Base-by-base conservation (phyloP, 768 basidiomycete genomes). In the Vishniacozyma victoriae region DNA sequence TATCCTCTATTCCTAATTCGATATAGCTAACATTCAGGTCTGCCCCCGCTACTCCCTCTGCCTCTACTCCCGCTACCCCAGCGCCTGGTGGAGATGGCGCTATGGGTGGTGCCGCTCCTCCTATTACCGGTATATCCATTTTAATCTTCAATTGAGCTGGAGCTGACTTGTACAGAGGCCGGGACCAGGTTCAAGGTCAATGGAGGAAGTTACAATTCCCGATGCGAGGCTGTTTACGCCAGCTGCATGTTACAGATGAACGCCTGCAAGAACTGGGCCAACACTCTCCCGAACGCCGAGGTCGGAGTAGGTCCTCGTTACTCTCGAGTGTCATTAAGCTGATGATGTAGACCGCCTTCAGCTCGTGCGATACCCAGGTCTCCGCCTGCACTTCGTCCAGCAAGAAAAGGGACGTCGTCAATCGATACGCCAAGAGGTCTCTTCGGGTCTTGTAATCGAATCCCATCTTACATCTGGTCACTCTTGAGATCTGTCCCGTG, bases 241-340 rank as follows among this genome's bases (percentile, higher is more conserved):
- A 33, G 38, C 19, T 49, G 48, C 24, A 49, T 49, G 48, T 33
- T 31, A 11, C 48, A 49, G 33, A 49, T 49, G 48, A 49, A 49
- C 41, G 33, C 35, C 26, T 49, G 48, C 41, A 49, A 49, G 33
- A 24, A 25, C 25, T 49, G 48, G 48, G 48, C 48, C 33, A 43
- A 49, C 41, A 13, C 25, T 23, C 35, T 49, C 15, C 19, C 41
- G 23, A 49, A 49, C 41, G 40, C 48, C 14, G 48, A 49, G 23
- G 48, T 49, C 24, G 41, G 40, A 11, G 33, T 33, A 33, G n/a
- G 29, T 33, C 29, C 29, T 9, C 29, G 9, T n/a, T 33, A 33
- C 29, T 33, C n/a, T n/a, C 29, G 9, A 9, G n/a, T n/a, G 9
- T 33, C 29, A 33, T 33, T 33, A 9, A 9, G 9, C 29, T 9